Base-by-base conservation (phyloP, 2,329 filamentous ascomycete genomes). In the Cladosporium sphaerospermum region DNA sequence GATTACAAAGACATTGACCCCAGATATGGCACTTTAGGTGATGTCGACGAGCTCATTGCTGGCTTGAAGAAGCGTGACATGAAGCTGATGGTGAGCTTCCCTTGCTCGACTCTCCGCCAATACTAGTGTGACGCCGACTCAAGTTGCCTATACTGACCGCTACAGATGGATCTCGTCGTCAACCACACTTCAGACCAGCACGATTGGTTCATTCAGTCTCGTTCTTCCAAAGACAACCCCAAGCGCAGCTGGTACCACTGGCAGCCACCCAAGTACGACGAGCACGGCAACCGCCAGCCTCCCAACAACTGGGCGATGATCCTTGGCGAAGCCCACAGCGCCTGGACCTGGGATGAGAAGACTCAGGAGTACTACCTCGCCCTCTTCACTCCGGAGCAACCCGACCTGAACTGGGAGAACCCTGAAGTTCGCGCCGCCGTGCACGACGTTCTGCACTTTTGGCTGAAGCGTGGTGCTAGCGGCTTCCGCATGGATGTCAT, bases 241-340 rank as follows among this genome's bases (percentile, higher is more conserved):
- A 81, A 83, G 57, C 69, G 81, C 16, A 76, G 84, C 61, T 85
- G 78, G 77, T 85, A 84, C 61, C 82, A 85, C 60, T 88, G 84
- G 84, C 76, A 77, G 54, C 76, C 78, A 1, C 70, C 81, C 1
- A 74, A 75, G 8, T 78, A 79, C 57, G 76, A 82, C 40, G 62
- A 65, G 1, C 55, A 79, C 2, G 82, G 82, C 2, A 74, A 75
- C 8, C 72, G 78, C 1, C 70, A 78, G 18, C 80, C 82, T 1
- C 82, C 83, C 1, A 85, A 80, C 49, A 85, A 76, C 52, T 77
- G 73, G 66, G 63, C 51, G 55, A 62, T 62, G 59, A 67, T 71
- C 28, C 61, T 73, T 1, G 70, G 70, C 37, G 69, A 71, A 39
- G 65, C 62, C 6, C 65, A 71, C 51, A 67, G 62, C 16, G 70